phyloP scores from a whole-genome alignment of 192 early-diverging fungal genomes.

The Jimgerdemannia lactiflua region DNA sequence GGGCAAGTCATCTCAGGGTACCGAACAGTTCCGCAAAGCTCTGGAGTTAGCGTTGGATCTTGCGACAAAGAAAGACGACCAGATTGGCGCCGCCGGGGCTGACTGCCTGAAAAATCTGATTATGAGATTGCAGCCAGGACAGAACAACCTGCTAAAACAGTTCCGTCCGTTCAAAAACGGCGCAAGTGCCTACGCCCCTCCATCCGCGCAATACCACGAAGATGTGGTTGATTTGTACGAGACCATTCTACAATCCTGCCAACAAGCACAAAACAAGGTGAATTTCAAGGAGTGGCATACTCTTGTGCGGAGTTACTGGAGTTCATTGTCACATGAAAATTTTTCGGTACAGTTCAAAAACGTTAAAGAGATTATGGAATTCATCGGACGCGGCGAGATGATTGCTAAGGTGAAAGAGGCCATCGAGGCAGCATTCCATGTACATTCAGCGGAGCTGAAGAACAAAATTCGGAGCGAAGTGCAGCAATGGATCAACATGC shows the following conservation, averaged over 20 bases:
- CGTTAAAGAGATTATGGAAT: constrained; percentile 16
- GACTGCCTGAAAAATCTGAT: constrained; percentile 12
- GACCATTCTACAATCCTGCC: constrained; percentile 4
- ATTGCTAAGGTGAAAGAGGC: constrained; percentile 15
- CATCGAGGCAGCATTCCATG: constrained; percentile 6
- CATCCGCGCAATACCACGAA: constrained; percentile 20
- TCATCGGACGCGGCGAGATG: constrained; percentile 10
- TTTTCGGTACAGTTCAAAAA: constrained; percentile 21
- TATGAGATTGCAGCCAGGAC: constrained; percentile 7
- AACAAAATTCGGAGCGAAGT: background rate
- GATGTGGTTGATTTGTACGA: constrained; percentile 11
- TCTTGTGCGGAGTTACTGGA: constrained; percentile 14
- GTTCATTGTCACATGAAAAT: constrained; percentile 1
- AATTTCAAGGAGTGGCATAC: constrained; percentile 7
- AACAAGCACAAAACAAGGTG: constrained; percentile 11
- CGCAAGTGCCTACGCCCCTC: constrained; percentile 13
- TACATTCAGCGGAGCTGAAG: background rate
- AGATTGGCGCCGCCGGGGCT: constrained; percentile 7
- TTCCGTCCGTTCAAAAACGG: constrained; percentile 21
- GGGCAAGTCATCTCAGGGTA: background rate
- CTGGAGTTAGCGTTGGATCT: constrained; percentile 14
- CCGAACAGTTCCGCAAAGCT: constrained; percentile 7
- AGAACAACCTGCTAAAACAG: constrained; percentile 9
- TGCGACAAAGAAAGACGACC: constrained; percentile 9
- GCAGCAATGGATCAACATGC: background rate